phyloP scores from a whole-genome alignment of 2,329 filamentous ascomycete genomes.

The Alternaria ventricosa region DNA sequence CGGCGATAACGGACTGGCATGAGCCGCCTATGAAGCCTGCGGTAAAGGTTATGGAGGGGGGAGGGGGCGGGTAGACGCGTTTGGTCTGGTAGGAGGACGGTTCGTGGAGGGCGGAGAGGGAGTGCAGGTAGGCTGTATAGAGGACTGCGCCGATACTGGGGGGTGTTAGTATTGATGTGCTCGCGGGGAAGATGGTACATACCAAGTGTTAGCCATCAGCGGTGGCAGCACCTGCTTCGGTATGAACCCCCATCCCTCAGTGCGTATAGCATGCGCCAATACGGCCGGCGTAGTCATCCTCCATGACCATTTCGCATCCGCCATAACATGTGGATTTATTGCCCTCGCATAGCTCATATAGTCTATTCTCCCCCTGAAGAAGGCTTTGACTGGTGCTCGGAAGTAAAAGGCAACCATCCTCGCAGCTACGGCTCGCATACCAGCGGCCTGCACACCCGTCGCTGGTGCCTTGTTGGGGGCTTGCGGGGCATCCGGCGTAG shows the following conservation, averaged over 20 bases:
- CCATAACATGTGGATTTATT: slow-evolving; percentile 63
- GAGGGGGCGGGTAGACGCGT: slow-evolving; percentile 73
- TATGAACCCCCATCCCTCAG: slow-evolving; percentile 76
- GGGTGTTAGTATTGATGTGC: slow-evolving; percentile 9
- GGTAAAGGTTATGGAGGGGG: slow-evolving; percentile 67
- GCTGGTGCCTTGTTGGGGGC: slow-evolving; percentile 63
- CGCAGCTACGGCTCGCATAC: slow-evolving; percentile 81
- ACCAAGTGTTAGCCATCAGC: slow-evolving; percentile 74
- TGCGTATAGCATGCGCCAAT: slow-evolving; percentile 69
- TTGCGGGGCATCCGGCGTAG: slow-evolving; percentile 24
- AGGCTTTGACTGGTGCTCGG: slow-evolving; percentile 86
- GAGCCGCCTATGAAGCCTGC: slow-evolving; percentile 73
- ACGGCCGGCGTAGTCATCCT: slow-evolving; percentile 73
- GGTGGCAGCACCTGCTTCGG: slow-evolving; percentile 80
- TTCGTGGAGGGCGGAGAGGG: slow-evolving; percentile 69
- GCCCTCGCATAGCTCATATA: slow-evolving; percentile 72
- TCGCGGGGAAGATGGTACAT: slow-evolving; percentile 10
- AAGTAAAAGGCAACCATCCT: slow-evolving; percentile 91
- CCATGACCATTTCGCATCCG: slow-evolving; percentile 63
- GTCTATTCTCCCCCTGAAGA: slow-evolving; percentile 89
- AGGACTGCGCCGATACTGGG: slow-evolving; percentile 71
- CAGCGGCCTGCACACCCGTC: slow-evolving; percentile 82
- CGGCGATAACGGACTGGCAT: slow-evolving; percentile 74
- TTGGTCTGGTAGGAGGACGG: slow-evolving; percentile 67
- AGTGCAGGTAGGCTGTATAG: slow-evolving; percentile 77